Percentiles rank a stretch among this genome's conserved stretches.
Conservation (phyloP, 2,329 filamentous ascomycete genomes). For the Xylariaceae sp. region DNA sequence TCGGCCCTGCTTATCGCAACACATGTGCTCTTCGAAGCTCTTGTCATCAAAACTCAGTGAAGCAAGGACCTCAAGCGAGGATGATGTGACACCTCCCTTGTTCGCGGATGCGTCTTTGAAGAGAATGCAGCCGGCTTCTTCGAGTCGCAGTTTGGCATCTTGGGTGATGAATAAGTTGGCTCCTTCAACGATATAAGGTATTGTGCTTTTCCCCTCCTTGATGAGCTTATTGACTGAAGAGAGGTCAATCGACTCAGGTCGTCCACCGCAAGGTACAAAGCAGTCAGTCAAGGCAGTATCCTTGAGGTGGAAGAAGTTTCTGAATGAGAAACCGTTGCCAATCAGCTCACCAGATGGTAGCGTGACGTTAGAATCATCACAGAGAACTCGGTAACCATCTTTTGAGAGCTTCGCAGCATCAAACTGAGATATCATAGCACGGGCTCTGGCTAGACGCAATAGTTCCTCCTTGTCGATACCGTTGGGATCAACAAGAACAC, state of each 20-base stretch:
- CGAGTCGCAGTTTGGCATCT: constrained; percentile 91
- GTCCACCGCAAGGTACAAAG: constrained; percentile 94
- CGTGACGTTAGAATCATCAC: constrained; percentile 86
- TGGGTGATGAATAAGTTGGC: constrained; percentile 99
- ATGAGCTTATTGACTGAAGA: constrained; percentile 81
- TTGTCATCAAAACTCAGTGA: constrained; percentile 91
- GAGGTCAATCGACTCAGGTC: constrained; percentile 94
- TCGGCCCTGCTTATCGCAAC: constrained; percentile 67
- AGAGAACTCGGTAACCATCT: constrained; percentile 85
- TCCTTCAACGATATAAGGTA: constrained; percentile 96
- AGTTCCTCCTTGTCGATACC: constrained; percentile 85
- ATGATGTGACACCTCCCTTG: constrained; percentile 97
- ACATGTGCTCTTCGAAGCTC: constrained; percentile 92
- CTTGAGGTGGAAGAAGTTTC: constrained; percentile 94
- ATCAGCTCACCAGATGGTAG: constrained; percentile 84
- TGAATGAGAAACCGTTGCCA: constrained; percentile 90
- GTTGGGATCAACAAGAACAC: constrained; percentile 89
- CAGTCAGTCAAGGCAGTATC: constrained; percentile 73
- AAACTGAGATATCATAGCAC: constrained; percentile 87
- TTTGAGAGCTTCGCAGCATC: constrained; percentile 81
- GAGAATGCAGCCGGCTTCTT: constrained; percentile 89
- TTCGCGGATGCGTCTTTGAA: constrained; percentile 99
- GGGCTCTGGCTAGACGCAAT: constrained; percentile 76
- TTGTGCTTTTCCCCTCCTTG: constrained; percentile 77
- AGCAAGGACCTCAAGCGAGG: constrained; percentile 91